phyloP scores from a whole-genome alignment of 495 filamentous ascomycete species.

The Aeminium ludgeri region DNA sequence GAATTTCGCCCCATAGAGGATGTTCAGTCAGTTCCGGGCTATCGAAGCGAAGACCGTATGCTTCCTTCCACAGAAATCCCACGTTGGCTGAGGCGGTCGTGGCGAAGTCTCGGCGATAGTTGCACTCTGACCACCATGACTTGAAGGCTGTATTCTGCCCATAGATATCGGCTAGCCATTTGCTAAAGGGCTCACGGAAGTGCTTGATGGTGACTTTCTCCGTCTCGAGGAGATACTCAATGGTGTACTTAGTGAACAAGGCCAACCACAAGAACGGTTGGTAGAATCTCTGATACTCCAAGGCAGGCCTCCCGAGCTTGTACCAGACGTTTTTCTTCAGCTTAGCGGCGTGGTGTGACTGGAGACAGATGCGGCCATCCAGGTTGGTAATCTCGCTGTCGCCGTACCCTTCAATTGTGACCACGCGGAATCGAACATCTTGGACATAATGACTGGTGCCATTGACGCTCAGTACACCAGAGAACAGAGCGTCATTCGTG shows the following conservation, averaged over 20 bases:
- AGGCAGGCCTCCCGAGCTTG: slow-evolving; percentile 34
- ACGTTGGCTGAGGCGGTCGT: slow-evolving; percentile 35
- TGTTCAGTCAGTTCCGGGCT: slow-evolving; percentile 19
- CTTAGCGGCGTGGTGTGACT: slow-evolving; percentile 27
- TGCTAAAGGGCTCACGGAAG: slow-evolving; percentile 37
- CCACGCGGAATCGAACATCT: slow-evolving; percentile 34
- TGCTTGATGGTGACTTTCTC: slow-evolving; percentile 30
- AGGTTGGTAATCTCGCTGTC: slow-evolving; percentile 28
- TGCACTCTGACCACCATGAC: slow-evolving; percentile 34
- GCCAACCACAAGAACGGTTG: slow-evolving; percentile 49
- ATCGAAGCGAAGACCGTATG: slow-evolving; percentile 15
- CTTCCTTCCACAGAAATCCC: slow-evolving; percentile 48
- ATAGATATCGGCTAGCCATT: slow-evolving; percentile 36
- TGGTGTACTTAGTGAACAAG: slow-evolving; percentile 46
- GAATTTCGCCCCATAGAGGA: slow-evolving; percentile 32
- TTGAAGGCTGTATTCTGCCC: slow-evolving; percentile 21
- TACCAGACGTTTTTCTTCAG: slow-evolving; percentile 38
- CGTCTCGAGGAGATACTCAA: slow-evolving; percentile 38
- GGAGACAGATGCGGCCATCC: slow-evolving; percentile 42
- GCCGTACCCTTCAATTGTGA: slow-evolving; percentile 53
- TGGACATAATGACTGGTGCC: slow-evolving; percentile 31
- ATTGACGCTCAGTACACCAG: slow-evolving; percentile 40
- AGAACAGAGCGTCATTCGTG: slow-evolving; percentile 25
- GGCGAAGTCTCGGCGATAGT: slow-evolving; percentile 37
- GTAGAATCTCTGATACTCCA: slow-evolving; percentile 42